phyloP scores from a whole-genome alignment of 1,139 yeast species.

The Taphrina betulina region DNA sequence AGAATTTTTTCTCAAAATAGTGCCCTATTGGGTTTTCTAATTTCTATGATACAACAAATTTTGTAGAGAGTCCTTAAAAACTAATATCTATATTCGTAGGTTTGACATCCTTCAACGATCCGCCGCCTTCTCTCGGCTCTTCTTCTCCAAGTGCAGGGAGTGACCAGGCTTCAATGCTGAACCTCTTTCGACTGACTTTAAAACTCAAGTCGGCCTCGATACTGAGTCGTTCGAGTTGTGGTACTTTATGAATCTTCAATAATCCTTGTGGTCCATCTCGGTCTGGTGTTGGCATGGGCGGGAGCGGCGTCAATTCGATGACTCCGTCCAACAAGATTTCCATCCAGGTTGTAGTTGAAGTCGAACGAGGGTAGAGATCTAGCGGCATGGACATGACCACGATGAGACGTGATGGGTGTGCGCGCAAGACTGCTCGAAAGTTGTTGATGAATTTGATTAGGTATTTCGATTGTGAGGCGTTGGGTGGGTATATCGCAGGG shows the following conservation, averaged over 20 bases:
- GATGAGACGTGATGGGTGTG: slow-evolving; percentile 52
- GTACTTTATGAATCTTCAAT: slow-evolving; percentile 35
- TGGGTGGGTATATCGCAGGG: slow-evolving; percentile 71
- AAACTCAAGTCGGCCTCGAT: slow-evolving; percentile 33
- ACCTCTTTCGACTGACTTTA: slow-evolving; percentile 31
- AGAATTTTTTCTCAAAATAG: too few species aligned
- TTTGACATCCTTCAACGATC: slow-evolving; percentile 20
- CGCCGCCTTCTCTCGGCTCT: slow-evolving; percentile 29
- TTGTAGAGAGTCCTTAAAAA: slow-evolving; percentile 8
- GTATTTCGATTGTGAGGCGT: slow-evolving; percentile 51
- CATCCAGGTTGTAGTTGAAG: slow-evolving; percentile 53
- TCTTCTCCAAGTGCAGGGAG: slow-evolving; percentile 33
- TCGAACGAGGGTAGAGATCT: slow-evolving; percentile 61
- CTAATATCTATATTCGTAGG: slow-evolving; percentile 31
- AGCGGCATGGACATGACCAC: slow-evolving; percentile 60
- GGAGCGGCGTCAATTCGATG: slow-evolving; percentile 74
- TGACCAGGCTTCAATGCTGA: slow-evolving; percentile 33
- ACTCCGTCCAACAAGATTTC: slow-evolving; percentile 69
- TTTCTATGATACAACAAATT: too few species aligned
- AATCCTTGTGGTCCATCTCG: slow-evolving; percentile 32
- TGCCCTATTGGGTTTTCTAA: too few species aligned
- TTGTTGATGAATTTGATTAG: slow-evolving; percentile 64
- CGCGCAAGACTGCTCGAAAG: slow-evolving; percentile 57
- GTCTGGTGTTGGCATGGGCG: slow-evolving; percentile 14
- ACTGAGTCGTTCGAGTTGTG: slow-evolving; percentile 23